phyloP scores from a whole-genome alignment of 2,329 filamentous ascomycete genomes.

The Leptographium lundbergii region DNA sequence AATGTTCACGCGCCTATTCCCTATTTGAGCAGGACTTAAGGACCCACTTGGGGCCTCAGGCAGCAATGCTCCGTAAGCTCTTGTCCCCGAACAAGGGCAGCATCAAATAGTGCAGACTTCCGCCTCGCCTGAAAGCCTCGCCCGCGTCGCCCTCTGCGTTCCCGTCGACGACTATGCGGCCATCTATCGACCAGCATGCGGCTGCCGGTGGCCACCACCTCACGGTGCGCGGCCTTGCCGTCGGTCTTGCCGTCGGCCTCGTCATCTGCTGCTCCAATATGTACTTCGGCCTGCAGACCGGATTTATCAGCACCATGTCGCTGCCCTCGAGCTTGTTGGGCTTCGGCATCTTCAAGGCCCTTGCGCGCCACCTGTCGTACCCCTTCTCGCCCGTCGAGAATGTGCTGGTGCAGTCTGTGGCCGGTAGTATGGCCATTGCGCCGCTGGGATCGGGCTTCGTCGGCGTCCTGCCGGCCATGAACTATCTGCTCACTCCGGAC shows the following conservation, averaged over 20 bases:
- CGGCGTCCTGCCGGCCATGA: slow-evolving; percentile 85
- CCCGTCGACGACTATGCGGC: slow-evolving; percentile 1
- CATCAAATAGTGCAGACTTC: neutral
- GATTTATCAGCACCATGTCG: slow-evolving; percentile 64
- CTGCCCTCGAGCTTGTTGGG: slow-evolving; percentile 94
- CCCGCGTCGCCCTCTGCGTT: neutral
- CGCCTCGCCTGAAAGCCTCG: neutral
- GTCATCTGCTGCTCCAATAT: slow-evolving; percentile 95
- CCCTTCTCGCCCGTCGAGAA: slow-evolving; percentile 95
- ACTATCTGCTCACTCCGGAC: slow-evolving; percentile 64
- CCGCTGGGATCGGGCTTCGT: slow-evolving; percentile 92
- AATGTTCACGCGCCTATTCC: neutral
- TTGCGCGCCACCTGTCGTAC: slow-evolving; percentile 58
- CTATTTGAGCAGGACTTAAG: neutral
- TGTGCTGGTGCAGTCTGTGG: slow-evolving; percentile 90
- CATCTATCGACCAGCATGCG: neutral
- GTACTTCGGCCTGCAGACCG: slow-evolving; percentile 70
- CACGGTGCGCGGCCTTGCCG: slow-evolving; percentile 66
- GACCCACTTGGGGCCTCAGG: neutral
- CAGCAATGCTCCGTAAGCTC: neutral
- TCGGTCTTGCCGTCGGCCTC: slow-evolving; percentile 72
- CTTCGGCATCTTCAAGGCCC: slow-evolving; percentile 79
- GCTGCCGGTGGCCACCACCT: slow-evolving; percentile 48
- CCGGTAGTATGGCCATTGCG: slow-evolving; percentile 93
- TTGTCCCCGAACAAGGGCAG: neutral